phyloP scores from a whole-genome alignment of 2,329 filamentous ascomycete species.

The Endoconidiophora polonica region DNA sequence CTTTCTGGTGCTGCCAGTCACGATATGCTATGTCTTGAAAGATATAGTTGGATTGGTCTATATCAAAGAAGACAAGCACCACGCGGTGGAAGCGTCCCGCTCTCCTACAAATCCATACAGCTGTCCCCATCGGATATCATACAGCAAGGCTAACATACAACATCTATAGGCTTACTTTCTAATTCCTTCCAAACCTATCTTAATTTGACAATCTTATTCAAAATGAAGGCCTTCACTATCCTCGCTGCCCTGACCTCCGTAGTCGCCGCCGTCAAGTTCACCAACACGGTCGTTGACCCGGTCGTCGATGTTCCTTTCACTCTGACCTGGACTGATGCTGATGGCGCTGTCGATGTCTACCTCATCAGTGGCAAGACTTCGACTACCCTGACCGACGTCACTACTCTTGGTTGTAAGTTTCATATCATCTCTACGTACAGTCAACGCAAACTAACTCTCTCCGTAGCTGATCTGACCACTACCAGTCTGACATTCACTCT shows the following conservation, averaged over 20 bases:
- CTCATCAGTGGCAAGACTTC: slow-evolving; percentile 36
- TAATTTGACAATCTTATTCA: slow-evolving; percentile 18
- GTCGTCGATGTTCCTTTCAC: slow-evolving; percentile 34
- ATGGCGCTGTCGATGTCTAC: slow-evolving; percentile 31
- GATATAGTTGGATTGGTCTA: no score
- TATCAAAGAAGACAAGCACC: no score
- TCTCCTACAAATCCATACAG: no score
- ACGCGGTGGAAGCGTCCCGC: no score
- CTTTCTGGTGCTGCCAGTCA: no score
- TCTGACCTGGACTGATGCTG: slow-evolving; percentile 34
- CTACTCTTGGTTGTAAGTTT: slow-evolving; percentile 34
- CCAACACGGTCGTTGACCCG: slow-evolving; percentile 31
- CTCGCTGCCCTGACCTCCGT: slow-evolving; percentile 32
- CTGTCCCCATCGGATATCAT: neutral
- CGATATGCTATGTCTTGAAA: no score
- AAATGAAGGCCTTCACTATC: slow-evolving; percentile 37
- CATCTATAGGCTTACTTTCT: slow-evolving; percentile 1
- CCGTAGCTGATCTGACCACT: slow-evolving; percentile 21
- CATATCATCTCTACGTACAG: neutral
- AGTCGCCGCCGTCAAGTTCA: slow-evolving; percentile 24
- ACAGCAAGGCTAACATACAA: no score
- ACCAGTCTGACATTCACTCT: slow-evolving; percentile 25
- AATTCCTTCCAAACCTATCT: neutral
- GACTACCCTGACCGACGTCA: slow-evolving; percentile 24
- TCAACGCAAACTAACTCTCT: neutral